A percentile compares a stretch with the other conserved stretches of the same genome.
phyloP scores from a whole-genome alignment of 495 filamentous ascomycete species.

The Hypoxylon lienhwacheense region DNA sequence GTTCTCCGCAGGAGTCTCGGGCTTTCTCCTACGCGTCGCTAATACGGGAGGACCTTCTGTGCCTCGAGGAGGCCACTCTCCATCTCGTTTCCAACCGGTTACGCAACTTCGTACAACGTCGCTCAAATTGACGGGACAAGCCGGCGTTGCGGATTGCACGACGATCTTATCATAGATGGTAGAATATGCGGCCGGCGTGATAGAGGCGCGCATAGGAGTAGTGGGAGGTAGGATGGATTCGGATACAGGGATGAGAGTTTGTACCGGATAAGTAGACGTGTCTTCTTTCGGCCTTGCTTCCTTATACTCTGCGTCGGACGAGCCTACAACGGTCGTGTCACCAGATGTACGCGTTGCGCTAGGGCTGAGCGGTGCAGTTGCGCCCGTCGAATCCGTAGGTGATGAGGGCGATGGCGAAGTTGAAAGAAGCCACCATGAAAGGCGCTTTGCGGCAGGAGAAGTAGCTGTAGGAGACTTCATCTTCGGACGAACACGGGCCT shows the following conservation, averaged over 20 bases:
- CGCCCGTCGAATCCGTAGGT: slow-evolving; percentile 26
- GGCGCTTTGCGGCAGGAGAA: slow-evolving; percentile 40
- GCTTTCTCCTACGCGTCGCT: slow-evolving; percentile 43
- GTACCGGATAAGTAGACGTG: slow-evolving; percentile 41
- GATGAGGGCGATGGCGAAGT: slow-evolving; percentile 28
- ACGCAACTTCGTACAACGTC: slow-evolving; percentile 83
- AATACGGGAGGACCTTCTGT: slow-evolving; percentile 43
- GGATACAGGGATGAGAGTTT: slow-evolving; percentile 61
- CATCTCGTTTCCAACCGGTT: slow-evolving; percentile 89
- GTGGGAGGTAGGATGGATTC: slow-evolving; percentile 66
- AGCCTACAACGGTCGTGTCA: slow-evolving; percentile 32
- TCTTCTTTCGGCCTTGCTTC: slow-evolving; percentile 27
- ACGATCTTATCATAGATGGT: slow-evolving; percentile 89
- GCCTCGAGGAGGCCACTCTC: slow-evolving; percentile 84
- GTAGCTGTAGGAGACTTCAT: slow-evolving; percentile 35
- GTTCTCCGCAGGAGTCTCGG: slow-evolving; percentile 31
- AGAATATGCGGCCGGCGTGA: slow-evolving; percentile 70
- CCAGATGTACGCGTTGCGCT: slow-evolving; percentile 35
- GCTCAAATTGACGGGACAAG: slow-evolving; percentile 81
- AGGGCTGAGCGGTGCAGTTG: slow-evolving; percentile 29
- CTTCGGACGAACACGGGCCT: slow-evolving; percentile 46
- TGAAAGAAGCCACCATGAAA: slow-evolving; percentile 41
- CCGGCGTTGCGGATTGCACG: slow-evolving; percentile 71
- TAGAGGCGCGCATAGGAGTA: slow-evolving; percentile 72
- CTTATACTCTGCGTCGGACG: slow-evolving; percentile 31